phyloP scores from a whole-genome alignment of 805 yeast species.

The Candida sphagnicola region DNA sequence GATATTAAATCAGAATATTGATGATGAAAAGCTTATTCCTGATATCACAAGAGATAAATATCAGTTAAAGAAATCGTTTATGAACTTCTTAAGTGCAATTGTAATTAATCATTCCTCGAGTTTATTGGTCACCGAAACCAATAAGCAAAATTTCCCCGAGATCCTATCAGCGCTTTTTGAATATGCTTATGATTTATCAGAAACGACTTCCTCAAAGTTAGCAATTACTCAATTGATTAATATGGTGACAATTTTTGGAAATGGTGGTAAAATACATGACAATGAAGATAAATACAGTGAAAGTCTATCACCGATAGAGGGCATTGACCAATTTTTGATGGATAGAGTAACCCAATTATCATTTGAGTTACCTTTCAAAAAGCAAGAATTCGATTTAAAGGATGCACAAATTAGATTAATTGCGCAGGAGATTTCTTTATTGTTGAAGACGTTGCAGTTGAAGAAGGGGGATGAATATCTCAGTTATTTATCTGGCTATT shows the following conservation, averaged over 20 bases:
- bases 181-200: constrained; percentile 60
- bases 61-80: constrained; percentile 63
- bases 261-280: constrained; percentile 61
- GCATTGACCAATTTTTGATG: constrained; percentile 67
- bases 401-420: constrained; percentile 79
- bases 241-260: constrained; percentile 61
- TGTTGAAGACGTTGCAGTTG: constrained; percentile 61
- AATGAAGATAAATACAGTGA: constrained; percentile 49
- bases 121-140: constrained; percentile 65
- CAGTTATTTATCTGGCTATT: constrained; percentile 46
- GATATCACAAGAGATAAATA: constrained; percentile 64
- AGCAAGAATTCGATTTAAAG: constrained; percentile 57
- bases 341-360: constrained; percentile 62
- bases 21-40: constrained; percentile 28
- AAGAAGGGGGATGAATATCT: constrained; percentile 39
- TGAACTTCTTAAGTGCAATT: constrained; percentile 64
- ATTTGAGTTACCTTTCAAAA: constrained; percentile 78
- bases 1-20: constrained; percentile 35
- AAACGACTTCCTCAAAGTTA: constrained; percentile 61
- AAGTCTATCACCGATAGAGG: constrained; percentile 54
- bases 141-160: constrained; percentile 55
- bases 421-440: constrained; percentile 67
- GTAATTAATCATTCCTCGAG: constrained; percentile 77
- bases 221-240: constrained; percentile 68
- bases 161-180: constrained; percentile 62